Percentiles rank a stretch among this genome's conserved stretches.
phyloP scores from a whole-genome alignment of 306 rosid genomes.

The Cyclanthera cordifolia region DNA sequence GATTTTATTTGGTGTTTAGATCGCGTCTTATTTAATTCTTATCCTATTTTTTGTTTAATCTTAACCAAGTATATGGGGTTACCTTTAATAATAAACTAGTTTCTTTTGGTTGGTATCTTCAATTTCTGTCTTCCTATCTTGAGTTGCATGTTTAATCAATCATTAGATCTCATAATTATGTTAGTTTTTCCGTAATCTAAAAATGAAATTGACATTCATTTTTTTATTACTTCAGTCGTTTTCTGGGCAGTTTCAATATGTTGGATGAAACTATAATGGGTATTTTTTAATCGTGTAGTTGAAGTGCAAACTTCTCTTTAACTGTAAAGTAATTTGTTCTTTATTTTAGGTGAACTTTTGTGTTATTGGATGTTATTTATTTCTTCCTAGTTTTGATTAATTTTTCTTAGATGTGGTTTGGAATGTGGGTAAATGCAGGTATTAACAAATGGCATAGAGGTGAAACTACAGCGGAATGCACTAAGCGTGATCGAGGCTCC shows the following conservation, averaged over 20 bases:
- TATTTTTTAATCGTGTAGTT: not conserved
- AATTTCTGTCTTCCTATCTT: not conserved
- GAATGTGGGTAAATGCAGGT: conserved; percentile 35
- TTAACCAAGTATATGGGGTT: too few species aligned
- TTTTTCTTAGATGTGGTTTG: not conserved
- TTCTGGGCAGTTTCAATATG: not conserved
- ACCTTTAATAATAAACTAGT: too few species aligned
- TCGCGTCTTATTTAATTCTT: not conserved
- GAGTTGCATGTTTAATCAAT: not conserved
- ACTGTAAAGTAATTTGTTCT: not conserved
- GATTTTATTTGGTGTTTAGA: not conserved
- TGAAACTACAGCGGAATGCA: conserved; percentile 93
- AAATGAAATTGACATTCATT: not conserved
- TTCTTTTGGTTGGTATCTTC: too few species aligned
- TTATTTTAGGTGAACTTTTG: not conserved
- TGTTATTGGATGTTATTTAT: not conserved
- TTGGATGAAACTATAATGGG: not conserved
- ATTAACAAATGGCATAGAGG: conserved; percentile 94
- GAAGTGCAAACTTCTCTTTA: not conserved
- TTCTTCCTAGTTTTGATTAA: not conserved
- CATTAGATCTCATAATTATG: not conserved
- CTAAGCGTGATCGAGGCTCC: conserved; percentile 98
- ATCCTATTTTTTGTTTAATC: not conserved
- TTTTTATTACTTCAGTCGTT: not conserved
- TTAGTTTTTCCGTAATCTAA: not conserved